phyloP scores from a whole-genome alignment of 129 eudicot genomes.

The Helianthus tuberosus region DNA sequence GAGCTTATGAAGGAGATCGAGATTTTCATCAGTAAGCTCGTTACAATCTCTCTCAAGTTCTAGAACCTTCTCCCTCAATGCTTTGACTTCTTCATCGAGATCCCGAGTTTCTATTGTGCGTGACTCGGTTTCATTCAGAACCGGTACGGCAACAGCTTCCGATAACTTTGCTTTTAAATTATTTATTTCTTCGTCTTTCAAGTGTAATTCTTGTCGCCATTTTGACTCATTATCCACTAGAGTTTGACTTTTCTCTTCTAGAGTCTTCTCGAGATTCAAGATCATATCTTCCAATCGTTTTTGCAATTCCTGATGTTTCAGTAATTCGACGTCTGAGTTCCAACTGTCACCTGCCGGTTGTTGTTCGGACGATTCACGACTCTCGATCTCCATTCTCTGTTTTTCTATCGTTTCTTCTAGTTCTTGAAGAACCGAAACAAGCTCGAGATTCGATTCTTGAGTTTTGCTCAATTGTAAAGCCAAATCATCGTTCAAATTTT shows the following conservation, averaged over 20 bases:
- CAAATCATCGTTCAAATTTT: constrained; percentile 49
- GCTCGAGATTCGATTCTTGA: constrained; percentile 76
- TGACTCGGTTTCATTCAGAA: constrained; percentile 32
- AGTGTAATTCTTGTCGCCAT: constrained; percentile 39
- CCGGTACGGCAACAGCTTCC: constrained; percentile 34
- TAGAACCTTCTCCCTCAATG: constrained; percentile 47
- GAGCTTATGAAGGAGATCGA: constrained; percentile 54
- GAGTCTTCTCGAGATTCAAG: constrained; percentile 30
- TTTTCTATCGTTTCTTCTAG: constrained; percentile 70
- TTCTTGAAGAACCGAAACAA: constrained; percentile 72
- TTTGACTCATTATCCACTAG: constrained; percentile 43
- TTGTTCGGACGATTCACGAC: constrained; percentile 26
- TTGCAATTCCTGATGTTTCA: constrained; percentile 45
- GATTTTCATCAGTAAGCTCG: constrained; percentile 73
- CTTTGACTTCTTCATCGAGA: constrained; percentile 34
- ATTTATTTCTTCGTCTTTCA: constrained; percentile 48
- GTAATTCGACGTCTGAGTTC: constrained; percentile 39
- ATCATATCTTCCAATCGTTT: constrained; percentile 39
- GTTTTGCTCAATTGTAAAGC: constrained; percentile 55
- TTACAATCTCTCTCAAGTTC: constrained; percentile 65
- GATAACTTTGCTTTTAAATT: constrained; percentile 51
- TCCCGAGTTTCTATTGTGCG: constrained; percentile 33
- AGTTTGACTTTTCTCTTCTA: constrained; percentile 48
- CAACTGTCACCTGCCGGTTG: constrained; percentile 30
- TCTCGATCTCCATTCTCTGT: constrained; percentile 61